These are phyloP conservation scores for Panus rudis DNA, from an alignment of 768 basidiomycete species.

Conservation along the genomic window DNA sequence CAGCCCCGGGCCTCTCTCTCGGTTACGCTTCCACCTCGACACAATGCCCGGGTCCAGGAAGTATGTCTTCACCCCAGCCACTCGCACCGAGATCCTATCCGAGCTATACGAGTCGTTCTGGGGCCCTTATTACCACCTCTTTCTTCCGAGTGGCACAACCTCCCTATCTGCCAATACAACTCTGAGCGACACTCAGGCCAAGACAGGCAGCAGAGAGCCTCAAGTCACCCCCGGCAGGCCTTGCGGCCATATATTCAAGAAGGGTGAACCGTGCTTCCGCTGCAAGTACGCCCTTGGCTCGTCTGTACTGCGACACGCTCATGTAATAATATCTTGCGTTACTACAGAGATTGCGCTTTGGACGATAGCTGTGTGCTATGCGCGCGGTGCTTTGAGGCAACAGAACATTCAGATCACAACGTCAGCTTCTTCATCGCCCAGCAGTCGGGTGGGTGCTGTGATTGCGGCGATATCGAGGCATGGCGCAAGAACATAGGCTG, in stretches of 20 bases:
- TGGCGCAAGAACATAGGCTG: constrained; percentile 69
- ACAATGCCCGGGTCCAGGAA: constrained; percentile 77
- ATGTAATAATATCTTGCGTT: constrained; percentile 1
- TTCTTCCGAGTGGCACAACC: constrained; percentile 58
- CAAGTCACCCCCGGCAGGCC: constrained; percentile 60
- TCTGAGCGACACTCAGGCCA: constrained; percentile 64
- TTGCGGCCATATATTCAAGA: constrained; percentile 82
- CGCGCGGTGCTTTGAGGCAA: constrained; percentile 80
- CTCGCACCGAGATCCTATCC: constrained; percentile 73
- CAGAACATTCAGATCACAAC: constrained; percentile 83
- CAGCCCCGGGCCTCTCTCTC: constrained; percentile 53
- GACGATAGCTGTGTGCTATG: constrained; percentile 91
- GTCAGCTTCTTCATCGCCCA: constrained; percentile 90
- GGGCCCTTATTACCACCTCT: constrained; percentile 67
- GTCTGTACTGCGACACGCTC: not conserved
- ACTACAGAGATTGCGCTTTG: constrained; percentile 75
- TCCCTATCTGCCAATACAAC: constrained; percentile 57
- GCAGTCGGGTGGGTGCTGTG: constrained; percentile 90
- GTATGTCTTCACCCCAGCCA: constrained; percentile 66
- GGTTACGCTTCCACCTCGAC: constrained; percentile 70
- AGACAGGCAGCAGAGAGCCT: constrained; percentile 50
- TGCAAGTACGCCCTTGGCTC: constrained; percentile 69
- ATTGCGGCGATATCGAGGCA: constrained; percentile 88
- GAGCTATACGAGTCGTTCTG: constrained; percentile 81
- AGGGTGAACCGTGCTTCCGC: constrained; percentile 87